Percentiles rank a stretch among this genome's conserved stretches.
Evolutionary conservation across 2,329 filamentous ascomycete genomes (phyloP).

Genomic region (Diaporthe vexans): DNA sequence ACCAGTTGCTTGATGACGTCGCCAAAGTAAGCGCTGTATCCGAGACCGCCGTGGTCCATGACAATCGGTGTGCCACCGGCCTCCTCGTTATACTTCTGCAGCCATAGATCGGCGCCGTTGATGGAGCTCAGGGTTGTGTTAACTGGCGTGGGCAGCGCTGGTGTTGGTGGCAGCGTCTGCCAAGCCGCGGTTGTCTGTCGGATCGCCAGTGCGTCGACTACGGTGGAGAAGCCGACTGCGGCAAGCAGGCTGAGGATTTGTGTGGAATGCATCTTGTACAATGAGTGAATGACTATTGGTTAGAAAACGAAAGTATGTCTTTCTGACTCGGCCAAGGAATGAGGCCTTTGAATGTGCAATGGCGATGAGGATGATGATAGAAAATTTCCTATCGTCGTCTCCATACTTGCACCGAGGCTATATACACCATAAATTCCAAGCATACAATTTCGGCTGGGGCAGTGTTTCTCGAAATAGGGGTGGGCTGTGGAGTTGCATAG

Average conservation of each 20-base stretch:
- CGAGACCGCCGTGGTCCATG: slow-evolving; percentile 57
- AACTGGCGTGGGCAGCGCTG: slow-evolving; percentile 53
- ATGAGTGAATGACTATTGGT: slow-evolving; percentile 18
- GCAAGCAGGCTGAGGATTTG: slow-evolving; percentile 22
- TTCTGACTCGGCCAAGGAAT: not conserved
- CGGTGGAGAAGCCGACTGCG: slow-evolving; percentile 17
- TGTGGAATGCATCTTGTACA: slow-evolving; percentile 22
- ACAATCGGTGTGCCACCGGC: slow-evolving; percentile 53
- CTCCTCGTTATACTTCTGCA: slow-evolving; percentile 55
- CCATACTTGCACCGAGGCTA: slow-evolving; percentile 6
- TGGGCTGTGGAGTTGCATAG: slow-evolving; percentile 27
- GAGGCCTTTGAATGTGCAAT: not conserved
- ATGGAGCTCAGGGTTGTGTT: slow-evolving; percentile 47
- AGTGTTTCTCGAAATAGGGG: slow-evolving; percentile 27
- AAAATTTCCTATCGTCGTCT: not conserved
- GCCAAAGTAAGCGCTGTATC: slow-evolving; percentile 58
- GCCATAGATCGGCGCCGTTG: slow-evolving; percentile 57
- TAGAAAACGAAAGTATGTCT: slow-evolving; percentile 9
- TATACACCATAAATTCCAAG: slow-evolving; percentile 11
- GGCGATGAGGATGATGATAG: not conserved
- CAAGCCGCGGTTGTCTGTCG: slow-evolving; percentile 48
- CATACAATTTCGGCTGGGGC: slow-evolving; percentile 26
- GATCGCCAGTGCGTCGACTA: slow-evolving; percentile 42
- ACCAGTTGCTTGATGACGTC: slow-evolving; percentile 53
- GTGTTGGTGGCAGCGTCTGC: slow-evolving; percentile 55